Evolutionary conservation across 805 yeast genomes (phyloP), one percentile per base, ranked within the genome.

Genomic region (Starmerella sp.): DNA sequence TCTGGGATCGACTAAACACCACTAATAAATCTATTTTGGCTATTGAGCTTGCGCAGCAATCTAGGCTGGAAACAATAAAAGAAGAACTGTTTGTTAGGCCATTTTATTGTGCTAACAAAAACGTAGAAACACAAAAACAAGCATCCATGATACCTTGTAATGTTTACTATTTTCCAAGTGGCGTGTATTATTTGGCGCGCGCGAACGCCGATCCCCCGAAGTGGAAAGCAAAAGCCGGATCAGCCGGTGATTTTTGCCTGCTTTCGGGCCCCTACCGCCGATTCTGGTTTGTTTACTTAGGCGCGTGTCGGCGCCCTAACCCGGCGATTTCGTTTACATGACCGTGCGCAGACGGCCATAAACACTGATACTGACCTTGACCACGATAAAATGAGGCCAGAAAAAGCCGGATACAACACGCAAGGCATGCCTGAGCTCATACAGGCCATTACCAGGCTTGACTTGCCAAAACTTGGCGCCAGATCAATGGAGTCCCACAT

Each of bases 261-360:
- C 22, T 22, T 22, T 22, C 22, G 35, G 35, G 35, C 35, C 11
- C 11, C 35, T 32, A 8, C 15, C 14, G 30, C 43, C 15, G 43
- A 39, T 15, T 39, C 13, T 39, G 43, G 51, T 48, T 36, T 48
- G 51, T 48, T 48, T 48, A 48, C 51, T 10, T 48, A 6, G 8
- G 43, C 43, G 51, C 51, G 51, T 29, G 29, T 13, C 17, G 29
- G 8, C 34, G 17, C 43, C 51, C 51, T 48, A 35, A 28, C 51
- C 51, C 51, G 5, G 41, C 4, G 15, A 17, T 8, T 17, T 39
- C 29, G 43, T 39, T 39, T 39, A 39, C 43, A 39, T 39, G 43
- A 22, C 43, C 43, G 43, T 39, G 43, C 43, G 43, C 43, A 39
- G 22, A 39, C 43, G 6, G 29, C 22, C 29, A 15, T 39, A 42